These are phyloP conservation scores for Eremomyces bilateralis DNA, from an alignment of 495 filamentous ascomycete species.

Conservation along the genomic window DNA sequence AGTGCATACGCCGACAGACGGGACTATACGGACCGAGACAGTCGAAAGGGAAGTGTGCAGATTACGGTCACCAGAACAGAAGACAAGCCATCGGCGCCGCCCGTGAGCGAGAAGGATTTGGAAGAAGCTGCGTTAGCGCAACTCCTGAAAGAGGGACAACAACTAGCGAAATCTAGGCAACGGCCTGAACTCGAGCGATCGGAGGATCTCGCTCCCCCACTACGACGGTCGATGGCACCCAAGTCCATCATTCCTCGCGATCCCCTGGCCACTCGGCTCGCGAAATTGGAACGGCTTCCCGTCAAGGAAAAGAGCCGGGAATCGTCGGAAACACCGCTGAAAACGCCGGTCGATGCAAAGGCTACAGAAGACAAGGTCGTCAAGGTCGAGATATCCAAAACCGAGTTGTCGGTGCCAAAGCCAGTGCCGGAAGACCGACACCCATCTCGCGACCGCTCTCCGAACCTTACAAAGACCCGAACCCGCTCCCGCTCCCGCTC, in stretches of 20 bases:
- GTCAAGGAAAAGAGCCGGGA: slow-evolving; percentile 3
- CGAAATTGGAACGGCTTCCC: slow-evolving; percentile 11
- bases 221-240: slow-evolving; percentile 15
- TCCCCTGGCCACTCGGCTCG: slow-evolving; percentile 11
- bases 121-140: slow-evolving; percentile 33
- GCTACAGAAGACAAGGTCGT: slow-evolving; percentile 3
- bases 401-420: background rate
- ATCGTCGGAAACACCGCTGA: background rate
- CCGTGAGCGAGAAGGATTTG: slow-evolving; percentile 33
- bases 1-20: slow-evolving; percentile 9
- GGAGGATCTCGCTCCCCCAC: slow-evolving; percentile 24
- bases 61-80: no score
- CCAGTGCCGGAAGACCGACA: background rate
- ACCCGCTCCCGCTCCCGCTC: background rate
- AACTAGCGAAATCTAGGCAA: slow-evolving; percentile 33
- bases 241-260: slow-evolving; percentile 17
- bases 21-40: slow-evolving; percentile 20
- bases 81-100: slow-evolving; percentile 9
- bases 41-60: no score
- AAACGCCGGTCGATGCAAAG: slow-evolving; percentile 8
- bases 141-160: slow-evolving; percentile 36
- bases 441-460: background rate
- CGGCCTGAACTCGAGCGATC: slow-evolving; percentile 34
- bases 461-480: background rate
- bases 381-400: background rate